Conservation (phyloP, 805 yeast genomes). For the Sporopachydermia lactativora region DNA sequence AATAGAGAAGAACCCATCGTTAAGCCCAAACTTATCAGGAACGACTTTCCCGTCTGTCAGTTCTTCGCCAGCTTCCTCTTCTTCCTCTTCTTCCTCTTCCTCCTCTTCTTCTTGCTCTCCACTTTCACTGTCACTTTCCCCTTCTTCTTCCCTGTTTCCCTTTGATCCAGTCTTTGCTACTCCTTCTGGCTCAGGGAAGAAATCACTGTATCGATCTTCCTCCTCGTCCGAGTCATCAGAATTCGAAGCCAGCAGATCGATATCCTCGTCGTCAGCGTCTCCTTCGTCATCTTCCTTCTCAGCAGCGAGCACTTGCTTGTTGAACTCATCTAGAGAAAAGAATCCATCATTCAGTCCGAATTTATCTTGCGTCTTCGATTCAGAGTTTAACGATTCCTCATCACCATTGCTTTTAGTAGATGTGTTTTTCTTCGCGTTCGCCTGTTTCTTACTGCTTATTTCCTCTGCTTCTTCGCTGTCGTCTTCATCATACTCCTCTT, state of each 20-base stretch:
- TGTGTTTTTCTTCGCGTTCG: constrained; percentile 5
- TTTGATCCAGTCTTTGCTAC: neutral
- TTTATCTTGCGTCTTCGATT: constrained; percentile 26
- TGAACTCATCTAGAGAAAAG: constrained; percentile 76
- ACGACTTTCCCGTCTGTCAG: neutral
- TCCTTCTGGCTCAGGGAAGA: constrained; percentile 8
- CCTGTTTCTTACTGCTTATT: constrained; percentile 5
- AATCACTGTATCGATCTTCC: constrained; percentile 25
- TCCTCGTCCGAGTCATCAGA: constrained; percentile 13
- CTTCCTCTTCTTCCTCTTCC: constrained; percentile 4
- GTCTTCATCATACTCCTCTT: constrained; percentile 16
- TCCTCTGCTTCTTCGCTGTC: constrained; percentile 11
- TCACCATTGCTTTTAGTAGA: too few relatives aligned
- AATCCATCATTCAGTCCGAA: constrained; percentile 72
- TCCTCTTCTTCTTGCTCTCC: constrained; percentile 4
- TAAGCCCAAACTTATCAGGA: constrained; percentile 38
- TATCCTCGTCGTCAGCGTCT: constrained; percentile 29
- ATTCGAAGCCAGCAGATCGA: constrained; percentile 26
- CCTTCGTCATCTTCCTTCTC: constrained; percentile 34
- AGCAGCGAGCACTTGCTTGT: constrained; percentile 53
- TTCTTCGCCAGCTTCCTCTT: constrained; percentile 7
- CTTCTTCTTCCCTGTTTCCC: constrained; percentile 9
- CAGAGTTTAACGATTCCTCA: constrained; percentile 11
- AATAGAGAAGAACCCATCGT: constrained; percentile 67
- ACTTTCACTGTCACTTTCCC: constrained; percentile 4